Percentiles rank a stretch among this genome's conserved stretches.
phyloP scores from a whole-genome alignment of 352 stramenopile species.

The Pythium aphanidermatum region DNA sequence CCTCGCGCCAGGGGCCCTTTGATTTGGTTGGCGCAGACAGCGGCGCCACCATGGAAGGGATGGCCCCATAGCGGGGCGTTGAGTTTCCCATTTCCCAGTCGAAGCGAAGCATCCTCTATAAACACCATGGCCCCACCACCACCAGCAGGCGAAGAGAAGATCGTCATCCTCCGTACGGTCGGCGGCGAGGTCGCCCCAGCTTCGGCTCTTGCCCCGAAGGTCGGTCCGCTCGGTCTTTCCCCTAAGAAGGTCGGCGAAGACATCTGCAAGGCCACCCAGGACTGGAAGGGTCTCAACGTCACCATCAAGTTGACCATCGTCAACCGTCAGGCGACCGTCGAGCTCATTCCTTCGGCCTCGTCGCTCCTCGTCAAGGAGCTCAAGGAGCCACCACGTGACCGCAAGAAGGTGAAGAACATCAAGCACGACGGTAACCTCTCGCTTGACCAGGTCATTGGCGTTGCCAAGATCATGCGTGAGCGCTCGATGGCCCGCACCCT shows the following conservation, averaged over 20 bases:
- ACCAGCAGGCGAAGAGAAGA: constrained; percentile 85
- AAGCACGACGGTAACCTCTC: constrained; percentile 99
- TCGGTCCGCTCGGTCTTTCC: constrained; percentile 99
- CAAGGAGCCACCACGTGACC: constrained; percentile 98
- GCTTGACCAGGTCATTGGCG: constrained; percentile 98
- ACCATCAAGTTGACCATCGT: constrained; percentile 99
- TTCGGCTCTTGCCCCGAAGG: constrained; percentile 98
- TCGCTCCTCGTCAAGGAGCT: constrained; percentile 99
- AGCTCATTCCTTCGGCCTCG: constrained; percentile 96
- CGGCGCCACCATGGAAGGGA: background rate
- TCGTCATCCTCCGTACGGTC: constrained; percentile 98
- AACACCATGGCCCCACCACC: constrained; percentile 87
- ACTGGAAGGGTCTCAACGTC: constrained; percentile 99
- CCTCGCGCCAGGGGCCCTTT: no score
- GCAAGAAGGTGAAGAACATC: constrained; percentile 99
- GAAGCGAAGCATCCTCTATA: constrained; percentile 80
- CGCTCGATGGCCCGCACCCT: constrained; percentile 96
- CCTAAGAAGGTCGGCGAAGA: constrained; percentile 99
- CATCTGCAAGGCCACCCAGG: constrained; percentile 99
- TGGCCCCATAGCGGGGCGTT: background rate
- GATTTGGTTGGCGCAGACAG: constrained; percentile 20
- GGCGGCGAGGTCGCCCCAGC: constrained; percentile 98
- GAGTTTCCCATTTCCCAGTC: constrained; percentile 22
- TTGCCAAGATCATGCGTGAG: constrained; percentile 97
- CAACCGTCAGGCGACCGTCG: constrained; percentile 97